phyloP scores from a whole-genome alignment of 257 asterid genomes.

The Thymus mandschuricus region DNA sequence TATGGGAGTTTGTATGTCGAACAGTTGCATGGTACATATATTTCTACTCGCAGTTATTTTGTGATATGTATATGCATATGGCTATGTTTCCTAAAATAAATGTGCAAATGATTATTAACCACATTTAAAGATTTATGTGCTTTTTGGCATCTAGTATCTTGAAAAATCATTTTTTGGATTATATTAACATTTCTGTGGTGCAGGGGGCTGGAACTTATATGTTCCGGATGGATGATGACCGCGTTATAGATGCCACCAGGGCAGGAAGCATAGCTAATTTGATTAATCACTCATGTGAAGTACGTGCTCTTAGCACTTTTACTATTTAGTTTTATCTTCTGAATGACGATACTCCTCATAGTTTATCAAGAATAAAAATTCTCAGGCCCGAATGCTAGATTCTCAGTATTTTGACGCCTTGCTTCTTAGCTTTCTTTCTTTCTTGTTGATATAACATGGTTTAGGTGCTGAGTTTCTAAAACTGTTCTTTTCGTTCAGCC shows the following conservation, averaged over 20 bases:
- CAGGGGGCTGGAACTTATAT: conserved; percentile 99
- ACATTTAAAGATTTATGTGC: conserved; percentile 13
- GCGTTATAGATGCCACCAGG: conserved; percentile 95
- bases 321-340: conserved; percentile 8
- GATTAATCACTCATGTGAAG: conserved; percentile 98
- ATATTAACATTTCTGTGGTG: conserved; percentile 25
- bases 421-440: not conserved
- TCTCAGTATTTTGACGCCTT: not conserved
- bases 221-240: conserved; percentile 90
- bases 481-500: conserved; percentile 62
- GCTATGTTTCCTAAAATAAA: not conserved
- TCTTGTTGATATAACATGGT: not conserved
- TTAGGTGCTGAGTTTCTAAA: not conserved
- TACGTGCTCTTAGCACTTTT: conserved; percentile 43
- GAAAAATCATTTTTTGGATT: conserved; percentile 26
- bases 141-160: conserved; percentile 17
- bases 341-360: not conserved
- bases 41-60: not conserved
- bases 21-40: not conserved
- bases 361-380: not conserved
- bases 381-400: not conserved
- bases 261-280: conserved; percentile 97
- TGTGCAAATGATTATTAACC: conserved; percentile 13
- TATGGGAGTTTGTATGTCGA: conserved; percentile 2
- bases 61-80: not conserved